Conservation (phyloP, 208 protist genomes). For the Trypanosoma boissoni region DNA sequence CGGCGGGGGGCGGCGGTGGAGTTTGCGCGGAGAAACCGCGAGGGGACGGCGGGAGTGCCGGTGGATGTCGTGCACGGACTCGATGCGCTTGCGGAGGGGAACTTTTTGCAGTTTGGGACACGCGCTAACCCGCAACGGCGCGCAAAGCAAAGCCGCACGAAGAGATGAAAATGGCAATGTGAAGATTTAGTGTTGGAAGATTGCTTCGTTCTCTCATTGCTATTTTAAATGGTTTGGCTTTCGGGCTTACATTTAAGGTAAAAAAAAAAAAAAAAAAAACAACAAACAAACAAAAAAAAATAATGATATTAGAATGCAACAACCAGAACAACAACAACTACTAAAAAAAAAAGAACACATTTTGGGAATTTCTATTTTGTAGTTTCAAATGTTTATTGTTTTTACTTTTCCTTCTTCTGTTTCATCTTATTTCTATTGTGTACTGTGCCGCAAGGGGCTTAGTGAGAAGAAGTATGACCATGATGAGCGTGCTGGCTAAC, state of each 20-base stretch:
- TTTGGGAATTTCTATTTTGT: slow-evolving; percentile 5
- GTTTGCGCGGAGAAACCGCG: slow-evolving; percentile 1
- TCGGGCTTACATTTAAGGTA: too few relatives aligned
- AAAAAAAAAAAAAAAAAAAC: too few relatives aligned
- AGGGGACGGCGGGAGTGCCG: slow-evolving; percentile 1
- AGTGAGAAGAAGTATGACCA: slow-evolving; percentile 94
- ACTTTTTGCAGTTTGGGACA: slow-evolving; percentile 29
- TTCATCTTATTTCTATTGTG: background rate
- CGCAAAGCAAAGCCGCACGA: slow-evolving; percentile 12
- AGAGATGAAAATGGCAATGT: background rate
- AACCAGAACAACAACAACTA: too few relatives aligned
- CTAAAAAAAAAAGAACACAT: background rate
- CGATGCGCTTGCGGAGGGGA: slow-evolving; percentile 37
- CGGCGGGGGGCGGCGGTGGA: slow-evolving; percentile 38
- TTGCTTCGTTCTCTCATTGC: too few relatives aligned
- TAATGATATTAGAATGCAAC: too few relatives aligned
- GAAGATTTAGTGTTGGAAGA: too few relatives aligned
- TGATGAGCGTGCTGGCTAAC: slow-evolving; percentile 99
- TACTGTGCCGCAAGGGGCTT: slow-evolving; percentile 16
- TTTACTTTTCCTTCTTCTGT: slow-evolving; percentile 9
- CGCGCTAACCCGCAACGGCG: slow-evolving; percentile 33
- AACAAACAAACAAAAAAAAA: too few relatives aligned
- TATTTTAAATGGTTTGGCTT: too few relatives aligned
- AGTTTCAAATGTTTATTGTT: slow-evolving; percentile 16
- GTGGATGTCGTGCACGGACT: slow-evolving; percentile 56